Base-by-base conservation (phyloP, 2,329 filamentous ascomycete genomes). In the Lasiodiplodia gonubiensis region DNA sequence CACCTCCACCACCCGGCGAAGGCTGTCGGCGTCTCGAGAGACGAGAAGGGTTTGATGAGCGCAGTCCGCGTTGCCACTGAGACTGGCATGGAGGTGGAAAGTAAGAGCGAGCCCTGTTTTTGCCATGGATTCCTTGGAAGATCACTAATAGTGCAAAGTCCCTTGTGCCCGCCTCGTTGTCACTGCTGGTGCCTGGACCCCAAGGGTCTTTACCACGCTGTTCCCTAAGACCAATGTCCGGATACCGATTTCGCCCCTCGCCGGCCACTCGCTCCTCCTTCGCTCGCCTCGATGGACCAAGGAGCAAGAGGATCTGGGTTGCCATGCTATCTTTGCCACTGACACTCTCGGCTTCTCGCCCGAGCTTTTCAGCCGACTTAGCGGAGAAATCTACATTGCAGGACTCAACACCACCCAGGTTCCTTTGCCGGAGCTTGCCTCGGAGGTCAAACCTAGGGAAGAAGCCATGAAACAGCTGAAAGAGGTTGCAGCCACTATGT, bases 251-350 rank as follows among this genome's bases (percentile, higher is more conserved):
- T 80, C 81, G 3, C 83, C 86, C 21, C 80, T 93, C 5, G 90
- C 90, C 0, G 92, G 92, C 0, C 89, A 94, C 77, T 92, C 90
- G 21, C 78, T 94, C 10, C 85, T 93, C 2, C 78, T 94, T 4
- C 85, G 81, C 67, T 88, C 86, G 6, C 87, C 89, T 1, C 80
- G 83, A 59, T 87, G 84, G 83, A 77, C 81, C 68, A 69, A 74
- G 4, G 75, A 80, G 49, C 76, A 83, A n/a, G 82, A 84, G 64
- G 73, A 72, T 1, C 71, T 79, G 37, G 80, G 82, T 2, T 90
- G 88, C 74, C 89, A 93, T 75, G 89, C 91, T 1, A 78, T 94
- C 2, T 94, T 92, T 73, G 88, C 88, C 2, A 86, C 85, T 3
- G 83, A 87, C 67, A 80, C 80, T 1, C 72, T 79, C 2, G 84